These are phyloP conservation scores for Lolium perenne DNA, from an alignment of 176 grass and related monocot genomes.

Conservation along the genomic window DNA sequence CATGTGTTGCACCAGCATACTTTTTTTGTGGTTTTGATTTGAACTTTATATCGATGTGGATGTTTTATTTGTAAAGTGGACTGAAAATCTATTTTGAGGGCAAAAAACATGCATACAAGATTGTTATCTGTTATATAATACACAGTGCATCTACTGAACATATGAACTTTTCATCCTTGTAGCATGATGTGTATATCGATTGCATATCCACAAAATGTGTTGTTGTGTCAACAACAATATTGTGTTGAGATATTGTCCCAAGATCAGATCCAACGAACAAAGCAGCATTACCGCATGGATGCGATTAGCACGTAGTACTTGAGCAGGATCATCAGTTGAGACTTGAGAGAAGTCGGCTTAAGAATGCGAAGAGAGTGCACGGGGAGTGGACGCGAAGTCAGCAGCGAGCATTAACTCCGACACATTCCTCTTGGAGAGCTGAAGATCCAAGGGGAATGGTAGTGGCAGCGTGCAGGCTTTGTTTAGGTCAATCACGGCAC, in stretches of 20 bases:
- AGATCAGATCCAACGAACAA: not conserved
- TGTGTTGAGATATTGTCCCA: not conserved
- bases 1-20: no score
- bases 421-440: constrained; percentile 32
- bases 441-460: constrained; percentile 43
- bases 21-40: no score
- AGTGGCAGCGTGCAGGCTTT: not conserved
- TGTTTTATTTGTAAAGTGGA: no score
- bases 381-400: constrained; percentile 50
- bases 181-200: not conserved
- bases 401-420: constrained; percentile 52
- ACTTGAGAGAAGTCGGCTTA: not conserved
- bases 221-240: not conserved
- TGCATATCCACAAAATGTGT: not conserved
- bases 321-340: not conserved
- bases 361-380: constrained; percentile 40
- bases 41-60: no score
- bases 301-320: not conserved
- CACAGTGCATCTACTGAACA: no score
- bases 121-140: no score
- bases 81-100: no score
- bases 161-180: no score
- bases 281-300: no score
- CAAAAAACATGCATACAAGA: no score
- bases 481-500: constrained; percentile 1